Evolutionary conservation across 1,284 basidiomycete species (phyloP).

Genomic region (Fistulinella staudtii): DNA sequence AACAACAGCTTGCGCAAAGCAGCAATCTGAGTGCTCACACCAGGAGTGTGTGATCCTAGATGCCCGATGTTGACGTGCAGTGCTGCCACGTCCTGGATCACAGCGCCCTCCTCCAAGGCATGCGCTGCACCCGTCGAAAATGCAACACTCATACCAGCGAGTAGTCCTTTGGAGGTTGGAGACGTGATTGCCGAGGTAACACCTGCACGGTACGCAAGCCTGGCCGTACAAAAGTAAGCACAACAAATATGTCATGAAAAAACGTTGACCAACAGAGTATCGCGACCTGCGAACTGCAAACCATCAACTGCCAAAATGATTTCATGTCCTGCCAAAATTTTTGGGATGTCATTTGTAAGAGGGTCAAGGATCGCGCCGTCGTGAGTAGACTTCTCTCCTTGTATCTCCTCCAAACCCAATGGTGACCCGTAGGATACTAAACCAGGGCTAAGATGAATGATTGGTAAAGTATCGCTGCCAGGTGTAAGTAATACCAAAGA

Average conservation of each 20-base stretch:
- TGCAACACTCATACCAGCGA: slow-evolving; percentile 62
- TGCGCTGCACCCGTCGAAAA: slow-evolving; percentile 65
- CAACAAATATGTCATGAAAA: not conserved
- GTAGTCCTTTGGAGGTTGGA: slow-evolving; percentile 51
- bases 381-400: slow-evolving; percentile 59
- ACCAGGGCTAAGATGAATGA: slow-evolving; percentile 42
- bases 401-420: slow-evolving; percentile 59
- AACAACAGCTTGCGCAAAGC: slow-evolving; percentile 63
- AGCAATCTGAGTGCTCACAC: slow-evolving; percentile 64
- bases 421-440: slow-evolving; percentile 58
- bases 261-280: slow-evolving; percentile 54
- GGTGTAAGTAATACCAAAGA: slow-evolving; percentile 11
- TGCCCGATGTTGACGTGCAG: slow-evolving; percentile 64
- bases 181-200: slow-evolving; percentile 65
- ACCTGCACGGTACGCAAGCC: slow-evolving; percentile 61
- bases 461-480: not conserved
- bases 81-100: slow-evolving; percentile 67
- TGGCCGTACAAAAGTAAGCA: slow-evolving; percentile 27
- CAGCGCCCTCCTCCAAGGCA: slow-evolving; percentile 60
- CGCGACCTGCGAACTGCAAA: slow-evolving; percentile 63
- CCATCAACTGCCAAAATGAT: slow-evolving; percentile 72
- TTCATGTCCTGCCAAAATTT: slow-evolving; percentile 47
- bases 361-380: slow-evolving; percentile 62
- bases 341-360: slow-evolving; percentile 40
- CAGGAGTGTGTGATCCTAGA: slow-evolving; percentile 34